These are phyloP conservation scores for Ogataea naganishii DNA, from an alignment of 805 yeast genomes.

Conservation along the genomic window DNA sequence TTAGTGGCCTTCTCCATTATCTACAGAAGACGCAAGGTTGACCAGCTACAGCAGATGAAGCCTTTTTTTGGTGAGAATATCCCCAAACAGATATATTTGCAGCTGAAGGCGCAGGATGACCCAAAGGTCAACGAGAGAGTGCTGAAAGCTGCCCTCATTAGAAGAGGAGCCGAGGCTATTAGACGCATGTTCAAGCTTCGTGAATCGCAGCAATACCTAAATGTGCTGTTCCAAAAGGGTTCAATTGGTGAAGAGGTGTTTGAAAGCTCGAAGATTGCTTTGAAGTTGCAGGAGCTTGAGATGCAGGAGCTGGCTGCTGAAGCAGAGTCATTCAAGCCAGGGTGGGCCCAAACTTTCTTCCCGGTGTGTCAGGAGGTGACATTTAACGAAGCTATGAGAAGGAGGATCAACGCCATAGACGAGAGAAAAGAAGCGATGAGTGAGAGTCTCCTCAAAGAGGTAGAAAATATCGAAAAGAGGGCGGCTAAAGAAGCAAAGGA, in stretches of 20 bases:
- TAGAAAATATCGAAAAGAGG: conserved; percentile 11
- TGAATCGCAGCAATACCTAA: conserved; percentile 66
- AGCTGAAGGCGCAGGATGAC: conserved; percentile 41
- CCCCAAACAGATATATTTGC: conserved; percentile 53
- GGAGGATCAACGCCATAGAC: conserved; percentile 50
- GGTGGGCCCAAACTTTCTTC: conserved; percentile 74
- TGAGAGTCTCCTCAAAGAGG: conserved; percentile 22
- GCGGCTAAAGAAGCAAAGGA: conserved; percentile 4
- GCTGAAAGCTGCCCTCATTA: conserved; percentile 55
- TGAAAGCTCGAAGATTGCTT: conserved; percentile 71
- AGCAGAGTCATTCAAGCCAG: conserved; percentile 63
- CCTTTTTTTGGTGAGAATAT: conserved; percentile 71
- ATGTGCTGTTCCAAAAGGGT: conserved; percentile 73
- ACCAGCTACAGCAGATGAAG: conserved; percentile 46
- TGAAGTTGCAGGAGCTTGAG: conserved; percentile 74
- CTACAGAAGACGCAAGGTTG: conserved; percentile 51
- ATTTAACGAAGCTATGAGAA: conserved; percentile 82
- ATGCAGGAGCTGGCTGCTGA: conserved; percentile 67
- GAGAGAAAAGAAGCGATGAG: conserved; percentile 27
- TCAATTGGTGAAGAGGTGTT: conserved; percentile 85
- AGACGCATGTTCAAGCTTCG: conserved; percentile 76
- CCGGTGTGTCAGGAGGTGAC: conserved; percentile 83
- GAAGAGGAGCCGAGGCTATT: conserved; percentile 80
- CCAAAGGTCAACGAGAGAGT: conserved; percentile 72
- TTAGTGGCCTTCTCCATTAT: conserved; percentile 60